Evolutionary conservation across 176 grass and related monocot genomes (phyloP).

Genomic region (Hordeum vulgare): MorexV3_pseudomolecules_assembly NC_058522.1:510359073-510359572

Average conservation of each 20-base stretch:
- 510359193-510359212: not conserved
- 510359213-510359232: slow-evolving; percentile 17
- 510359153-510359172: not conserved
- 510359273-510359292: slow-evolving; percentile 72
- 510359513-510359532: not conserved
- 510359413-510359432: not conserved
- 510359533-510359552: slow-evolving; percentile 79
- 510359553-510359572: slow-evolving; percentile 98
- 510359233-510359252: slow-evolving; percentile 94
- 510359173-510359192: not conserved
- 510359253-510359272: slow-evolving; percentile 86
- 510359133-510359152: not conserved
- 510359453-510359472: not conserved
- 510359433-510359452: not conserved
- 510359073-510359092: slow-evolving; percentile 38
- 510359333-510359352: not conserved
- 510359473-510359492: not conserved
- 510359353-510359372: not conserved
- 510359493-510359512: not conserved
- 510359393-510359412: not conserved
- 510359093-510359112: slow-evolving; percentile 64
- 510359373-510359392: not conserved
- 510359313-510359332: slow-evolving; percentile 61
- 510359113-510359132: slow-evolving; percentile 95
- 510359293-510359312: slow-evolving; percentile 80